Evolutionary conservation across 768 basidiomycete genomes (phyloP), one percentile per base, ranked within the genome.

Genomic region (Mycena pura): DNA sequence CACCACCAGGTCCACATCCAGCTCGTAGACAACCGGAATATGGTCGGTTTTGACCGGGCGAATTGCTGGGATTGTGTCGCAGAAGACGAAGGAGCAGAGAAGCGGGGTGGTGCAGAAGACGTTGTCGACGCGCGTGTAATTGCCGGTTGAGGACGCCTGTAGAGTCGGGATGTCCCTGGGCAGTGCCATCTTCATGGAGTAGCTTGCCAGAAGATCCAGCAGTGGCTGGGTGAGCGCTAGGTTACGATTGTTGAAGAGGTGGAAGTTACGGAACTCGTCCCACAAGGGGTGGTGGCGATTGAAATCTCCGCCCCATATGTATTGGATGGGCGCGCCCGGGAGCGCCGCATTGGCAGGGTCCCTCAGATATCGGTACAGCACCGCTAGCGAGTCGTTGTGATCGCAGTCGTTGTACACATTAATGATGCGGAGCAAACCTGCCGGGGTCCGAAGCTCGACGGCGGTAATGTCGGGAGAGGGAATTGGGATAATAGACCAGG

Each of bases 61-160:
- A 0, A 41, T 3, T 0, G 54, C 57, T 1, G 63, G 67, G 3
- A 51, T 31, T 1, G 69, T 69, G 9, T 70, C 41, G 65, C 80
- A 83, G 3, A 41, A 5, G 10, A 73, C 59, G 1, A 80, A 38
- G 0, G 25, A 8, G 3, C 72, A 64, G 0, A 55, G 25, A 0
- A 75, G 43, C 0, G 54, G 32, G 0, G 45, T 34, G 5, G 75
- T 62, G 28, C 66, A 60, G 60, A 78, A 84, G 0, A 84, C 76
- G 50, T 85, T 84, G 68, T 84, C 80, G 5, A 75, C 72, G 10
- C 77, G 48, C 6, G 77, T 76, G 46, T 68, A 71, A 54, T 78
- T 80, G 15, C 75, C 73, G 0, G 78, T 72, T 1, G 25, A 46
- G 0, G 34, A 44, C 0, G 74, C 66, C 19, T 75, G 38, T 0